Evolutionary conservation across 2,329 filamentous ascomycete species (phyloP).

Genomic region (Penicillium sp.): DNA sequence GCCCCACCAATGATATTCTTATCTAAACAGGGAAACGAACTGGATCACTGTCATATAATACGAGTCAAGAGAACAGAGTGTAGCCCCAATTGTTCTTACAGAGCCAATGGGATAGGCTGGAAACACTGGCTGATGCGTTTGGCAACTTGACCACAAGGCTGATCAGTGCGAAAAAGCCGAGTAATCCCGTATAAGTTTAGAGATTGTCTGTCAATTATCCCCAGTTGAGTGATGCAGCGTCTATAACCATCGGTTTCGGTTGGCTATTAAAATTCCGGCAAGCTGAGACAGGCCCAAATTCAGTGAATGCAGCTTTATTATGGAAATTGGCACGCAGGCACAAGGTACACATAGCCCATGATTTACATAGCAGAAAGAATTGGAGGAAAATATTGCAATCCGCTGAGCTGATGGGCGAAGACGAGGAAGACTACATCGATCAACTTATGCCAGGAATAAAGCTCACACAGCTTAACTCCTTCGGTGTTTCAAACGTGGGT

Average conservation of each 20-base stretch:
- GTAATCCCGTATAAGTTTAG: neutral
- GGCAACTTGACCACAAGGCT: too few species aligned
- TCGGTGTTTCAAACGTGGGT: constrained; percentile 6
- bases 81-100: too few species aligned
- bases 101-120: too few species aligned
- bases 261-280: constrained; percentile 1
- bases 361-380: neutral
- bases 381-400: constrained; percentile 3
- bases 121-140: too few species aligned
- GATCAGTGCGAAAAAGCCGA: constrained; percentile 5
- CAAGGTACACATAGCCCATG: neutral
- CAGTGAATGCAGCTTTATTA: neutral
- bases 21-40: too few species aligned
- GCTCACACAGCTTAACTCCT: neutral
- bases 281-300: constrained; percentile 1
- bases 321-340: constrained; percentile 6
- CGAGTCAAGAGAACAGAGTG: too few species aligned
- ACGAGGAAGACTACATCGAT: constrained; percentile 6
- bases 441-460: neutral
- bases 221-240: neutral
- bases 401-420: constrained; percentile 7
- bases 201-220: neutral
- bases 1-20: too few species aligned
- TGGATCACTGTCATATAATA: too few species aligned
- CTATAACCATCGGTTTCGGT: neutral